Evolutionary conservation across 257 asterid genomes (phyloP).

Genomic region (Sherardia arvensis): DNA sequence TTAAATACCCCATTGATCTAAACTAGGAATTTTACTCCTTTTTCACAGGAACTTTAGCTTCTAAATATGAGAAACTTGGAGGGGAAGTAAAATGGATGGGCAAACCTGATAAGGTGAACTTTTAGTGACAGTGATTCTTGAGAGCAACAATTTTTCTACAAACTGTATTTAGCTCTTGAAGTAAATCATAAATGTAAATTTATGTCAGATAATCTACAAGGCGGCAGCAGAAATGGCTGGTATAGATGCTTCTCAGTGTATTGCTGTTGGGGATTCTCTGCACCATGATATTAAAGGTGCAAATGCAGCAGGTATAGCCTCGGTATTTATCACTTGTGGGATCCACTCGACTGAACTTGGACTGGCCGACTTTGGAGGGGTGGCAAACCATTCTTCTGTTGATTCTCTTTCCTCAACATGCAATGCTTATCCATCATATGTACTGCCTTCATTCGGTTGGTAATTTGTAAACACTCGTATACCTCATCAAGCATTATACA

Average conservation of each 20-base stretch:
- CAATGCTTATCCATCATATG: constrained; percentile 66
- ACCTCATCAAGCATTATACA: not conserved
- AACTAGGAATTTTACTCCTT: constrained; percentile 1
- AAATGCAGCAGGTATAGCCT: constrained; percentile 55
- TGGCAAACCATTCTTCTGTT: constrained; percentile 43
- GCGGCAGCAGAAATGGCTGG: constrained; percentile 70
- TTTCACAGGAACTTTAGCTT: constrained; percentile 66
- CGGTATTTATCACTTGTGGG: constrained; percentile 66
- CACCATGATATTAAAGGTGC: constrained; percentile 98
- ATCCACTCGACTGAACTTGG: constrained; percentile 84
- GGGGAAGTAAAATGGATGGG: constrained; percentile 99
- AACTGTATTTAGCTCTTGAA: not conserved
- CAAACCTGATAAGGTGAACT: constrained; percentile 81
- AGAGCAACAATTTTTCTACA: no score
- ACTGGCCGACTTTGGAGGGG: constrained; percentile 53
- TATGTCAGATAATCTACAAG: constrained; percentile 63
- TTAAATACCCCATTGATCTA: not conserved
- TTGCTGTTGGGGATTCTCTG: constrained; percentile 90
- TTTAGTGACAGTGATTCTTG: not conserved
- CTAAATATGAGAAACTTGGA: constrained; percentile 80
- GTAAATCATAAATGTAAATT: not conserved
- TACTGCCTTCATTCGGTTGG: constrained; percentile 85
- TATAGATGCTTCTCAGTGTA: constrained; percentile 60
- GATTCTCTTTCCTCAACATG: constrained; percentile 47
- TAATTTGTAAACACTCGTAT: constrained; percentile 15